A percentile compares a stretch with the other conserved stretches of the same genome.
Evolutionary conservation across 495 filamentous ascomycete species (phyloP).

Genomic region (Tuber magnatum): DNA sequence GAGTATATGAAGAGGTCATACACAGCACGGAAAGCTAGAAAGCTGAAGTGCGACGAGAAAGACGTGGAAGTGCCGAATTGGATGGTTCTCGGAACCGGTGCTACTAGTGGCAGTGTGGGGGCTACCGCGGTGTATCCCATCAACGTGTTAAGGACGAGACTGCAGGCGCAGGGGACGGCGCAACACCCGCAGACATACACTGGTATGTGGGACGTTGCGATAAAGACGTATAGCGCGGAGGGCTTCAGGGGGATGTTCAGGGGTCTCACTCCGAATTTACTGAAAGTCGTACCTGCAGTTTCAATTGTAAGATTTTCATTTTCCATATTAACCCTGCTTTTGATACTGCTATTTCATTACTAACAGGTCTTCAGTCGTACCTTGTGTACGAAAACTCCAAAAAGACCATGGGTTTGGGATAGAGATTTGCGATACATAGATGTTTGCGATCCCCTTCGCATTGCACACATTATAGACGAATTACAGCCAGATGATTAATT

Average conservation of each 20-base stretch:
- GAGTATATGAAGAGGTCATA: constrained; percentile 79
- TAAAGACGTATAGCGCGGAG: constrained; percentile 73
- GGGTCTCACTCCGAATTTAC: constrained; percentile 85
- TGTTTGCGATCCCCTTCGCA: constrained; percentile 18
- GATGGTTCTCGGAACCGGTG: constrained; percentile 88
- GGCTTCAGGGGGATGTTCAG: constrained; percentile 85
- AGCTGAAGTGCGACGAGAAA: constrained; percentile 66
- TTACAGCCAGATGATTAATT: constrained; percentile 11
- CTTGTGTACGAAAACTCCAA: constrained; percentile 97
- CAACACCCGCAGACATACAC: constrained; percentile 86
- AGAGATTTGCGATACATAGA: constrained; percentile 16
- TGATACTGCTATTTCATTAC: constrained; percentile 12
- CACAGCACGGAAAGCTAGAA: constrained; percentile 60
- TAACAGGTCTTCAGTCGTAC: constrained; percentile 53
- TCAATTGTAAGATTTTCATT: constrained; percentile 57
- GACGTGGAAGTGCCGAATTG: constrained; percentile 81
- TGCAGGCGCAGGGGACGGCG: constrained; percentile 90
- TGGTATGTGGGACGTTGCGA: constrained; percentile 77
- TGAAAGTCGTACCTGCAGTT: constrained; percentile 94
- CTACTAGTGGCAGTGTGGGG: constrained; percentile 81
- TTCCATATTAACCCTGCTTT: constrained; percentile 13
- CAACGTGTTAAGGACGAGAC: constrained; percentile 84
- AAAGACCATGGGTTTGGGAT: constrained; percentile 63
- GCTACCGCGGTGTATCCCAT: constrained; percentile 91
- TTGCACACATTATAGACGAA: constrained; percentile 19